A percentile compares a stretch with the other conserved stretches of the same genome.
These are phyloP conservation scores for Leccinum sublutescens DNA, from an alignment of 768 basidiomycete species.

Conservation along the genomic window DNA sequence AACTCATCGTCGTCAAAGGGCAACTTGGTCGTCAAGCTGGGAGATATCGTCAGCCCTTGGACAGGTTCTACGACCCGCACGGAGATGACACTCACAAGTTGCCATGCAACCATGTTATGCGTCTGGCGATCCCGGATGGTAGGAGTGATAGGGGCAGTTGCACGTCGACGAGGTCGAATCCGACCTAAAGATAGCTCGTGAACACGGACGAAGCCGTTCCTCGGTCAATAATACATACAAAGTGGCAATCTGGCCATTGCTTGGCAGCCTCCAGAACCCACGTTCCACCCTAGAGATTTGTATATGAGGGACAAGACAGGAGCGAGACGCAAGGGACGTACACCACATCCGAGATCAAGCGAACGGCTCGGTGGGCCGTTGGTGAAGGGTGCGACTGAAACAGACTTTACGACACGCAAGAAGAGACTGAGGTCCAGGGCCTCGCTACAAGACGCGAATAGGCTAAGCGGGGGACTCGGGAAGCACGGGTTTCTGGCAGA, in stretches of 20 bases:
- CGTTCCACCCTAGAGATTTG: slow-evolving; percentile 50
- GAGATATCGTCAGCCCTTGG: background rate
- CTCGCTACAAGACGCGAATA: slow-evolving; percentile 40
- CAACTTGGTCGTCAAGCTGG: slow-evolving; percentile 68
- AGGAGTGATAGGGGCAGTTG: slow-evolving; percentile 59
- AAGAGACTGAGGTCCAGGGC: slow-evolving; percentile 51
- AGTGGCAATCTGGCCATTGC: slow-evolving; percentile 62
- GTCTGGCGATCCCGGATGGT: slow-evolving; percentile 48
- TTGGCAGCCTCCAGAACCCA: slow-evolving; percentile 76
- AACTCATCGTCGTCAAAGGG: slow-evolving; percentile 84
- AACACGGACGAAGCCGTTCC: background rate
- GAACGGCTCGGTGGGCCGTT: slow-evolving; percentile 50
- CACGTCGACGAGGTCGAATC: slow-evolving; percentile 75
- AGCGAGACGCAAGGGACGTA: slow-evolving; percentile 34
- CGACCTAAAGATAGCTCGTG: slow-evolving; percentile 47
- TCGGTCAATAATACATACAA: slow-evolving; percentile 44
- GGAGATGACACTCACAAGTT: slow-evolving; percentile 59
- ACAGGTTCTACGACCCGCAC: background rate
- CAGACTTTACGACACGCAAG: slow-evolving; percentile 49
- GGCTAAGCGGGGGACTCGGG: slow-evolving; percentile 6
- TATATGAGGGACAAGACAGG: background rate
- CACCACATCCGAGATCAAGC: slow-evolving; percentile 74
- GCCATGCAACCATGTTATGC: slow-evolving; percentile 72
- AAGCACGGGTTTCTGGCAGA: slow-evolving; percentile 3
- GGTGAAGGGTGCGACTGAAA: slow-evolving; percentile 57